These are phyloP conservation scores for Pyracantha coccinea DNA, from an alignment of 331 rosid genomes.

Conservation along the genomic window DNA sequence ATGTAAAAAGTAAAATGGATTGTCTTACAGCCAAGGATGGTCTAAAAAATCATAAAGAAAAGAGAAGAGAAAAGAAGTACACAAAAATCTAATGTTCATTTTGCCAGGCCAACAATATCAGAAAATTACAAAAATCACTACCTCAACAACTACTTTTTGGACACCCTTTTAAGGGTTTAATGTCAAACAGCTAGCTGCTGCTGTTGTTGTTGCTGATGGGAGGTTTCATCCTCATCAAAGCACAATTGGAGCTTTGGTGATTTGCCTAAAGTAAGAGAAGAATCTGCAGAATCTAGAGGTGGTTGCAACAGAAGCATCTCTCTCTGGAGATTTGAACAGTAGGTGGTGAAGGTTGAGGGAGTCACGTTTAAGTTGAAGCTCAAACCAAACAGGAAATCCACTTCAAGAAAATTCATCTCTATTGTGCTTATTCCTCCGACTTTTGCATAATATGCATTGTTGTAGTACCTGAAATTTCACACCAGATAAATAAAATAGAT, in stretches of 20 bases:
- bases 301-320: conserved; percentile 61
- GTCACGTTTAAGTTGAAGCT: conserved; percentile 74
- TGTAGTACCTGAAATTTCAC: conserved; percentile 49
- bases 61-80: not conserved
- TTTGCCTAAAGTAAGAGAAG: conserved; percentile 40
- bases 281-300: conserved; percentile 44
- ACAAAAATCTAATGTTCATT: conserved; percentile 2
- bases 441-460: conserved; percentile 88
- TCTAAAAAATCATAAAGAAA: too few relatives aligned
- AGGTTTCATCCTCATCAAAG: conserved; percentile 60
- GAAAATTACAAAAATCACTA: conserved; percentile 1
- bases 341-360: conserved; percentile 59
- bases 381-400: conserved; percentile 79
- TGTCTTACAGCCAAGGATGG: too few relatives aligned
- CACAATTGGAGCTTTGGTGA: conserved; percentile 41
- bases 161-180: not conserved
- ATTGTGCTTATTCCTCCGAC: conserved; percentile 77
- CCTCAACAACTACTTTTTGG: not conserved
- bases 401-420: conserved; percentile 82
- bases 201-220: conserved; percentile 36
- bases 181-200: conserved; percentile 51
- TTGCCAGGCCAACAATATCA: conserved; percentile 4
- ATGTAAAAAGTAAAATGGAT: too few relatives aligned
- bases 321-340: conserved; percentile 57
- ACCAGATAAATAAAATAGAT: not conserved